Evolutionary conservation across 2,329 filamentous ascomycete genomes (phyloP).

Genomic region (Aureobasidium melanogenum): DNA sequence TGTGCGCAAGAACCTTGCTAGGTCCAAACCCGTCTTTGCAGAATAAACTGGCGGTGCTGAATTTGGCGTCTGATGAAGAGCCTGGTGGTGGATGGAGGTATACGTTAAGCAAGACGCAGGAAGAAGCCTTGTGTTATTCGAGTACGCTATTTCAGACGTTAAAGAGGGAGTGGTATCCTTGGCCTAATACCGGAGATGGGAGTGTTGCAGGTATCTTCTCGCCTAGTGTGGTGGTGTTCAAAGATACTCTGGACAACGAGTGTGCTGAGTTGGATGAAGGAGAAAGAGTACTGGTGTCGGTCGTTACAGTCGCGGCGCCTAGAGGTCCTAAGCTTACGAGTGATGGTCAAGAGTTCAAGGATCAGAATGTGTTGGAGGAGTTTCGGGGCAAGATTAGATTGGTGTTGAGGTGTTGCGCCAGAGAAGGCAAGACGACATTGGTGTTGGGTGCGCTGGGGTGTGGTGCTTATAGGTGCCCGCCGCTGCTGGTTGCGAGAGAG

Average conservation of each 20-base stretch:
- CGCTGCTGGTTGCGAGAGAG: background rate
- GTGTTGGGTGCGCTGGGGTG: constrained; percentile 3
- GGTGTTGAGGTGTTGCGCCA: background rate
- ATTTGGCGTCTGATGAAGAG: background rate
- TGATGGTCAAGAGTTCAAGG: background rate
- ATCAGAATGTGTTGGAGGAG: background rate
- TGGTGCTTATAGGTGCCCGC: constrained; percentile 8
- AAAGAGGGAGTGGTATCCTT: background rate
- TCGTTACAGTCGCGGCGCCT: constrained; percentile 4
- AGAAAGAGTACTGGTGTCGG: background rate
- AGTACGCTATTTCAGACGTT: background rate
- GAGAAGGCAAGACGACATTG: background rate
- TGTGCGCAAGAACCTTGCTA: background rate
- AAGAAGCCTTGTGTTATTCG: constrained; percentile 12
- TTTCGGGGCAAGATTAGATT: background rate
- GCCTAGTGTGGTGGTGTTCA: background rate
- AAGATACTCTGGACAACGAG: background rate
- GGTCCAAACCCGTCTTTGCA: background rate
- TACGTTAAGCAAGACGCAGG: constrained; percentile 4
- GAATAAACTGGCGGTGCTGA: background rate
- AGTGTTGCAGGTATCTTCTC: background rate
- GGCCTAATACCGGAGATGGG: background rate
- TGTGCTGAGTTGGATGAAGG: background rate
- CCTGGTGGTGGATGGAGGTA: constrained; percentile 11
- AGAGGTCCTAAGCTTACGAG: background rate